Percentiles rank a stretch among this genome's conserved stretches.
These are phyloP conservation scores for Pichia sporocuriosa DNA, from an alignment of 805 yeast species.

Conservation along the genomic window DNA sequence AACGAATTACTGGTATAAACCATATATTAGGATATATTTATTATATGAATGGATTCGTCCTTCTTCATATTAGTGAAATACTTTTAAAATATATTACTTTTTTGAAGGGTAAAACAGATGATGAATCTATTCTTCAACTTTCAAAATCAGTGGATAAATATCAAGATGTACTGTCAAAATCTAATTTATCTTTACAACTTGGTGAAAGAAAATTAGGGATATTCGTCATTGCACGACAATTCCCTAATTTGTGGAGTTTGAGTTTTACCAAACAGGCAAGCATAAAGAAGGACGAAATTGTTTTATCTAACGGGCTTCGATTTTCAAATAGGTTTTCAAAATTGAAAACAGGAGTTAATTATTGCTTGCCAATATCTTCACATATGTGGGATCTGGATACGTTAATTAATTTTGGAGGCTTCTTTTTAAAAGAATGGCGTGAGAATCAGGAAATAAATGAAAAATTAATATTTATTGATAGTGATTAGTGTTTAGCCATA, in stretches of 20 bases:
- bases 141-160: background rate
- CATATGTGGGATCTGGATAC: conserved; percentile 13
- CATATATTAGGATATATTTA: conserved; percentile 9
- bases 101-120: background rate
- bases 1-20: background rate
- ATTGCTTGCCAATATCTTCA: conserved; percentile 14
- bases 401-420: conserved; percentile 20
- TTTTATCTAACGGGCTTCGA: background rate
- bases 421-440: conserved; percentile 20
- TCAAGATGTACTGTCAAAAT: conserved; percentile 6
- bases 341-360: conserved; percentile 10
- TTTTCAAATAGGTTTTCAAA: background rate
- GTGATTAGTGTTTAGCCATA: background rate
- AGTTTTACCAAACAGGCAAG: conserved; percentile 8
- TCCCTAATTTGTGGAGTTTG: conserved; percentile 13
- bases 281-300: conserved; percentile 7
- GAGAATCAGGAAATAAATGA: background rate
- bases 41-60: conserved; percentile 12
- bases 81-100: background rate
- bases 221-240: conserved; percentile 10
- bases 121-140: too few species aligned
- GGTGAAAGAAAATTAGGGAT: conserved; percentile 18
- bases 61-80: background rate
- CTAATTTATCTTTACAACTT: conserved; percentile 10
- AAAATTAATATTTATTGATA: background rate